Evolutionary conservation across 164 flowering plant genomes (phyloP), one percentile per base, ranked within the genome.

Genomic region (Kingdonia uniflora): DNA sequence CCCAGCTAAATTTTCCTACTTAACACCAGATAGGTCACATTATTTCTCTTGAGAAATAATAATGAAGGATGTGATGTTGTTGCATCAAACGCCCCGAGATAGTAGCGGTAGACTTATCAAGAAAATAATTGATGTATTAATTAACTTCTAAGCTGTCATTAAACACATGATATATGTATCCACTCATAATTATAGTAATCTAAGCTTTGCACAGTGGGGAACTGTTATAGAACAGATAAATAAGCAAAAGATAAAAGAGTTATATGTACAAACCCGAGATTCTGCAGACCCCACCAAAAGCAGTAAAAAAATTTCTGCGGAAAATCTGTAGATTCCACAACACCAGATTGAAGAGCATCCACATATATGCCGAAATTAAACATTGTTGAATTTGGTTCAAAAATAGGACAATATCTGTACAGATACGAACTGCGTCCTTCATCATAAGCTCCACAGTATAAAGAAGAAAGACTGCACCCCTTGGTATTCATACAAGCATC

Each of bases 261-360:
- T 59, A 25, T 14, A 48, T 17, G 49, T 40, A 65, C 72, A 23
- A 52, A 88, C 97, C 97, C 83, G 51, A 90, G 54, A 70, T 77
- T 84, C 51, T 69, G 86, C 51, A 87, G 73, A 21, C 95, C 97
- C 97, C 97, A 90, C 97, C 95, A 90, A 54, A 90, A 85, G 72
- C 97, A 87, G 69, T 76, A 90, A 42, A 82, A 78, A 50, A 87
- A 67, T 70, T 85, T 90, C 75, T 85, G 59, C 10, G 81, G 57
- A 87, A 90, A 76, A 77, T 68, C 14, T 37, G n/a, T 73, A 22
- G 87, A 72, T 42, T 72, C 71, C 61, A 85, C 87, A 14, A 90
- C 71, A 46, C 79, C 84, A 55, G 81, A 74, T 23, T 78, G 63
- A 51, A 87, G 85, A 44, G 87, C 91, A 56, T 70, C 62, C 29